phyloP scores from a whole-genome alignment of 345 rosid species.

The Turnera subulata region DNA sequence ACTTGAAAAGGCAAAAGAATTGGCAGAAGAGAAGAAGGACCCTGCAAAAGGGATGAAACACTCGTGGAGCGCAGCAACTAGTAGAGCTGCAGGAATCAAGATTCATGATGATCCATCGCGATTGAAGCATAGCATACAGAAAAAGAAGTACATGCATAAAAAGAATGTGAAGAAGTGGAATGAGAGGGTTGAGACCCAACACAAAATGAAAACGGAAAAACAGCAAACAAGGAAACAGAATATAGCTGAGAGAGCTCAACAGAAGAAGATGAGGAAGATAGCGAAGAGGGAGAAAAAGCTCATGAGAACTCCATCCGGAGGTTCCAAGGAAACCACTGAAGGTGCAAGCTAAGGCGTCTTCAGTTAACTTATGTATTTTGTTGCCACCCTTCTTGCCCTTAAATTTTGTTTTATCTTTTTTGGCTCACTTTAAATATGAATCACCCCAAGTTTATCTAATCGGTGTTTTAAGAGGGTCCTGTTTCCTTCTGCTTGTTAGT shows the following conservation, averaged over 20 bases:
- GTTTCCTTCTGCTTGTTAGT: too few relatives aligned
- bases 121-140: conserved; percentile 70
- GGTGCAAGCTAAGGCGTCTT: conserved; percentile 6
- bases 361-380: background rate
- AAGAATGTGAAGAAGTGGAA: conserved; percentile 87
- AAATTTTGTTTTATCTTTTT: background rate
- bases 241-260: conserved; percentile 57
- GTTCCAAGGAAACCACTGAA: conserved; percentile 42
- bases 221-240: conserved; percentile 74
- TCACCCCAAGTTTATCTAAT: too few relatives aligned
- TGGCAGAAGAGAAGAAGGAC: conserved; percentile 68
- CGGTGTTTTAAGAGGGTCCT: too few relatives aligned
- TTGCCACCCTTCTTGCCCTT: background rate
- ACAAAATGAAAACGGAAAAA: conserved; percentile 61
- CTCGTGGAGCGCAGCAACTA: conserved; percentile 70
- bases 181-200: conserved; percentile 57
- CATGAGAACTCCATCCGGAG: conserved; percentile 87
- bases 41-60: conserved; percentile 76
- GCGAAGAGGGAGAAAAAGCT: conserved; percentile 92
- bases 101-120: conserved; percentile 79
- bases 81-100: conserved; percentile 76
- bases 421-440: background rate
- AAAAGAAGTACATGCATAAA: conserved; percentile 64
- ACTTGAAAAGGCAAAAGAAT: conserved; percentile 60
- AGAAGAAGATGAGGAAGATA: conserved; percentile 66